Evolutionary conservation across 1,284 basidiomycete genomes (phyloP), one percentile per base, ranked within the genome.

Genomic region (Filobasidium uniguttulatum): DNA sequence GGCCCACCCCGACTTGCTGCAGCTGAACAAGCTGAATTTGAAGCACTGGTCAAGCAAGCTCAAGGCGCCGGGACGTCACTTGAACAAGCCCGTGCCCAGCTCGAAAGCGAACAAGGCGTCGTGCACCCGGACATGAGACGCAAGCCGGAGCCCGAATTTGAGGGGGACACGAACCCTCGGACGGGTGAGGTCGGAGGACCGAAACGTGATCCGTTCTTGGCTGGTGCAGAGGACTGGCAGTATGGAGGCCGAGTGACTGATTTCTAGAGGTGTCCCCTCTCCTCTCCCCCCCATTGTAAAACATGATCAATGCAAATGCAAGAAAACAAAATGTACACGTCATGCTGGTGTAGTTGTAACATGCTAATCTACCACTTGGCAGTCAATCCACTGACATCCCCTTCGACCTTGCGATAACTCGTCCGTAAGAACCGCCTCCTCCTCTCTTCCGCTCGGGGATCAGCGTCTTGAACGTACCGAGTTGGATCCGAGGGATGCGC

Each of bases 351-450:
- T n/a, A n/a, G n/a, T n/a, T n/a, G n/a, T n/a, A n/a, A n/a, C n/a
- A n/a, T n/a, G n/a, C n/a, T n/a, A n/a, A n/a, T 49, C 71, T 72
- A 89, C 86, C 87, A 90, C 60, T 82, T 81, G 7, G 63, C 63
- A 5, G 66, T 66, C 38, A 44, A 36, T 12, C 82, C 81, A 36
- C 83, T 70, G 34, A 89, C 80, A 63, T 93, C 86, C 65, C 81
- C 85, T 68, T 87, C 85, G 0, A 97, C 87, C 20, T 83, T 85
- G 51, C 79, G 75, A 66, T 90, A 96, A 60, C 79, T 72, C 5
- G 90, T 93, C 62, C 85, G 73, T 61, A 94, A 78, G n/a, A 80
- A 63, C 40, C 66, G 63, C 57, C 65, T 68, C 51, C 79, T 60
- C 46, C 62, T 65, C 30, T 50, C 62, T 56, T 73, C 72, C 5